Evolutionary conservation across 305 asterid genomes (phyloP).

Genomic region (Fraxinus baroniana): DNA sequence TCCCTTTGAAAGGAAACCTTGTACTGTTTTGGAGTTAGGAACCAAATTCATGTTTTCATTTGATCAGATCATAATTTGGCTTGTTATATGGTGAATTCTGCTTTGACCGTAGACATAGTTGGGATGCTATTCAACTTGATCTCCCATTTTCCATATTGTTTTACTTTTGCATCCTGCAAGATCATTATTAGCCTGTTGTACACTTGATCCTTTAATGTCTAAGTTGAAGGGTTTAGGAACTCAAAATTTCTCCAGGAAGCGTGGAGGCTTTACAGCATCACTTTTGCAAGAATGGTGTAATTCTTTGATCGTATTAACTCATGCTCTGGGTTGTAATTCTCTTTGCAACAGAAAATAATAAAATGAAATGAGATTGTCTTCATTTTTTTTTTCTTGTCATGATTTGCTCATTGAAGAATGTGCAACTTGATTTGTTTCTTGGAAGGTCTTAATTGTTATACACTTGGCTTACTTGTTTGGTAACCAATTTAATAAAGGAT

Average conservation of each 20-base stretch:
- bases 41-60: background rate
- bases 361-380: background rate
- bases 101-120: background rate
- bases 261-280: background rate
- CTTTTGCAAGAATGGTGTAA: background rate
- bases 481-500: background rate
- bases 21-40: background rate
- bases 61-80: background rate
- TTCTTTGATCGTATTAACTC: background rate
- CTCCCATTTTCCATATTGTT: background rate
- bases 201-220: constrained; percentile 2
- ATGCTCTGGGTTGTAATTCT: background rate
- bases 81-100: background rate
- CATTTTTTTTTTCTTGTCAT: background rate
- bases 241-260: background rate
- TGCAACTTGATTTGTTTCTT: background rate
- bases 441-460: background rate
- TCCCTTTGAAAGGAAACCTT: background rate
- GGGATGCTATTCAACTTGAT: background rate
- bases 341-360: background rate
- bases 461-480: background rate
- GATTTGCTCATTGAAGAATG: background rate
- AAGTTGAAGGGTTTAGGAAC: background rate
- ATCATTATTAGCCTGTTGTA: background rate
- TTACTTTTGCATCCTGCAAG: background rate